phyloP scores from a whole-genome alignment of 2,329 filamentous ascomycete species.

The Calonectria montana region DNA sequence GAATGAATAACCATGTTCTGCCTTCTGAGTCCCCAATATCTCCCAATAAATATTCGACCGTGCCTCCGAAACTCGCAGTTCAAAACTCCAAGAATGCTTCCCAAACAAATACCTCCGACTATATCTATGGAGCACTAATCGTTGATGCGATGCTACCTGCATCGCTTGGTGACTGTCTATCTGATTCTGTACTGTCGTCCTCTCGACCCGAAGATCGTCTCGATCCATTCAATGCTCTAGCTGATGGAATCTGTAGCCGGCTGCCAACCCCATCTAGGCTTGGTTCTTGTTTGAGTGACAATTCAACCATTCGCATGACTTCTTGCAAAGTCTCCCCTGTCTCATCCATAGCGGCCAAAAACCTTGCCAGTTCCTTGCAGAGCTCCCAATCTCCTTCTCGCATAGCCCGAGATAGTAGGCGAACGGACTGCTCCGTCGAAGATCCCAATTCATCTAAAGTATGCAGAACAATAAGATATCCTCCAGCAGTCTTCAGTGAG shows the following conservation, averaged over 20 bases:
- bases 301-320: conserved; percentile 73
- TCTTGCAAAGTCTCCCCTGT: conserved; percentile 82
- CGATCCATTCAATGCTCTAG: conserved; percentile 45
- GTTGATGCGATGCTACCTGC: conserved; percentile 51
- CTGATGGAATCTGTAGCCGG: conserved; percentile 47
- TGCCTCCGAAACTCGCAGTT: conserved; percentile 21
- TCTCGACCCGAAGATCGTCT: conserved; percentile 45
- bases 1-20: conserved; percentile 2
- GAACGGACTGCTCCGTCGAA: conserved; percentile 81
- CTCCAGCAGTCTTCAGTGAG: conserved; percentile 92
- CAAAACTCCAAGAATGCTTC: conserved; percentile 17
- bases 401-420: conserved; percentile 84
- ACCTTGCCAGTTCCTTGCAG: conserved; percentile 94
- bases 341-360: conserved; percentile 91
- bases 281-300: conserved; percentile 46
- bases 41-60: conserved; percentile 18
- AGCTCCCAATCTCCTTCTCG: conserved; percentile 92
- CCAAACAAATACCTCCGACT: conserved; percentile 12
- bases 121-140: conserved; percentile 40
- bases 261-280: conserved; percentile 40
- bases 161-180: conserved; percentile 51
- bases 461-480: conserved; percentile 95
- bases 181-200: conserved; percentile 51
- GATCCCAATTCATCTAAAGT: conserved; percentile 78
- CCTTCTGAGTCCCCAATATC: conserved; percentile 10